Conservation (phyloP, 179 eudicot genomes). For the Corrigiola litoralis region DNA sequence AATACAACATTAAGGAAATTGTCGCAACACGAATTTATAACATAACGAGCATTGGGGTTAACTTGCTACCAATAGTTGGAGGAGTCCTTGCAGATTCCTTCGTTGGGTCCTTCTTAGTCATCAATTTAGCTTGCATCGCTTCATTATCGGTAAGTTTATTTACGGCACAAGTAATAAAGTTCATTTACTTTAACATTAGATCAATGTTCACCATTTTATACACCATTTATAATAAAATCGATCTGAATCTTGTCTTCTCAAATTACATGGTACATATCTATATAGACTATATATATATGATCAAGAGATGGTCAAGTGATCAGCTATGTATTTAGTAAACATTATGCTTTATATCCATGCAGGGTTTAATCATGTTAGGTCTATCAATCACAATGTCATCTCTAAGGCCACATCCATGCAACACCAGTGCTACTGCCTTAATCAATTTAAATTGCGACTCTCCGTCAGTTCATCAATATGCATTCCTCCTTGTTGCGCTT, state of each 20-base stretch:
- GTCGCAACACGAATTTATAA: conserved; percentile 1
- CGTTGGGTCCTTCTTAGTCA: conserved; percentile 15
- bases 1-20: conserved; percentile 11
- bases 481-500: neutral
- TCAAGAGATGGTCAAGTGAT: neutral
- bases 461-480: conserved; percentile 3
- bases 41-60: conserved; percentile 5
- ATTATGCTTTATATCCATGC: neutral
- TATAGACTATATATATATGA: no score
- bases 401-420: conserved; percentile 10
- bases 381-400: conserved; percentile 4
- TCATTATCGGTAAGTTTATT: conserved; percentile 17
- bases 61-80: neutral
- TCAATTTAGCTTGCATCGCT: conserved; percentile 16
- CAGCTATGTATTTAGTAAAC: neutral
- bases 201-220: no score
- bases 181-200: no score
- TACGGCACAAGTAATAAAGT: no score
- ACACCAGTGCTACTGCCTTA: neutral
- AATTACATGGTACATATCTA: no score
- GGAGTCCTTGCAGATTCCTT: conserved; percentile 20
- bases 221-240: no score
- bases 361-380: conserved; percentile 16
- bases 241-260: no score
- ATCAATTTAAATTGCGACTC: neutral